Percentiles rank a stretch among this genome's conserved stretches.
phyloP scores from a whole-genome alignment of 73 alveolate genomes.

The Tetrahymena malaccensis region DNA sequence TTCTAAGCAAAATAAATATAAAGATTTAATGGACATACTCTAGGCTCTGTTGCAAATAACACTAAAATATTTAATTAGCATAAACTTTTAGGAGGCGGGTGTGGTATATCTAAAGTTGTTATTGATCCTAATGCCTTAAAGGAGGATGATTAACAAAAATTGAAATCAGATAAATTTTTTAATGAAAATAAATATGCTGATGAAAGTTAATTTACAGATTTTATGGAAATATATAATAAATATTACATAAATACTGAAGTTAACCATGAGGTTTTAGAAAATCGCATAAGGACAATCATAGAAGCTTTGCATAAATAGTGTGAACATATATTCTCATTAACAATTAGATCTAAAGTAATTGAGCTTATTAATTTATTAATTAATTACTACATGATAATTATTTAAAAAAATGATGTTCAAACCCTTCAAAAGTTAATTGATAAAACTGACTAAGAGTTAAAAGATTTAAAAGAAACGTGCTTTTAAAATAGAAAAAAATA shows the following conservation, averaged over 20 bases:
- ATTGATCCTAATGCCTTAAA: background rate
- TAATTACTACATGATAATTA: background rate
- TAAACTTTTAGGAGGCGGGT: background rate
- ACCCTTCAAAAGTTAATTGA: no score
- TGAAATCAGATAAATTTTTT: no score
- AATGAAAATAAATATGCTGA: background rate
- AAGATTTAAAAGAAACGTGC: background rate
- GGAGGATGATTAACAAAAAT: background rate
- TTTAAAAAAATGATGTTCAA: no score
- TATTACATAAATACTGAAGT: background rate
- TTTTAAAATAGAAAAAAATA: no score
- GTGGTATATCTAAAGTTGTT: no score
- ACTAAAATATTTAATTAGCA: no score
- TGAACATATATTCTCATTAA: background rate
- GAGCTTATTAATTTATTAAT: background rate
- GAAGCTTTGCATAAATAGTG: background rate
- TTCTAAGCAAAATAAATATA: no score
- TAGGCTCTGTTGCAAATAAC: background rate
- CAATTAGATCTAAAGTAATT: background rate
- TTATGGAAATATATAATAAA: background rate
- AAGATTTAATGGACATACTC: no score
- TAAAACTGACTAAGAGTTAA: no score
- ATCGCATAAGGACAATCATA: background rate
- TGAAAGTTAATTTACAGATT: background rate
- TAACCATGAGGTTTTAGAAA: no score